These are phyloP conservation scores for Ceratocystis diversiconidia DNA, from an alignment of 2,329 filamentous ascomycete genomes.

Conservation along the genomic window DNA sequence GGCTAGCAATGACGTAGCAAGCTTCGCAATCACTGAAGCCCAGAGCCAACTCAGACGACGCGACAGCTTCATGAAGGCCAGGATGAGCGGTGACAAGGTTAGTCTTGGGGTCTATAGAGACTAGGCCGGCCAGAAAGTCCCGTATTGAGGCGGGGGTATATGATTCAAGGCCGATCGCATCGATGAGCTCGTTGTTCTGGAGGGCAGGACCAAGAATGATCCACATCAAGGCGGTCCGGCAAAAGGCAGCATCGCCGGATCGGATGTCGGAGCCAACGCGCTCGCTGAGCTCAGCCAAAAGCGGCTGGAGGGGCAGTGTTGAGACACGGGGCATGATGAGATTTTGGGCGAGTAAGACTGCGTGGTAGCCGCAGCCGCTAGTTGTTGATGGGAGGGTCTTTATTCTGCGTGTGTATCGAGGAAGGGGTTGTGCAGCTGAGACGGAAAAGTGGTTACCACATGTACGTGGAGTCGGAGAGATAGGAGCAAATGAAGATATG, in stretches of 20 bases:
- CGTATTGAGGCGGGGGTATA: constrained; percentile 1
- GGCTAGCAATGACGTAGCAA: constrained; percentile 17
- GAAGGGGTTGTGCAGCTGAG: neutral
- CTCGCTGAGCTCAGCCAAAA: constrained; percentile 3
- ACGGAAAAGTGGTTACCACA: neutral
- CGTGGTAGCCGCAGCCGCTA: too few species aligned
- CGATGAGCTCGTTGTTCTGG: constrained; percentile 9
- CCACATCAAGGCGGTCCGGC: constrained; percentile 17
- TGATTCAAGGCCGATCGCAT: constrained; percentile 12
- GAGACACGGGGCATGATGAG: neutral
- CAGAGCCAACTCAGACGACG: constrained; percentile 6
- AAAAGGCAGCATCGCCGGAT: constrained; percentile 16
- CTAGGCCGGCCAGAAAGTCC: constrained; percentile 9
- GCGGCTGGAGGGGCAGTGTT: neutral
- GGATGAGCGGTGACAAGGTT: constrained; percentile 4
- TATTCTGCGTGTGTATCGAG: neutral
- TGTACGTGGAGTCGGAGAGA: neutral
- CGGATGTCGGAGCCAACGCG: constrained; percentile 16
- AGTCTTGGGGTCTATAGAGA: constrained; percentile 4
- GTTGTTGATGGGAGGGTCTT: neutral
- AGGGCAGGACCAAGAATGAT: constrained; percentile 11
- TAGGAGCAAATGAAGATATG: neutral
- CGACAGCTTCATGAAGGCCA: constrained; percentile 15
- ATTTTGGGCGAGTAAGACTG: neutral
- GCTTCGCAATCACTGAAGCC: constrained; percentile 16